Evolutionary conservation across 805 yeast genomes (phyloP), one percentile per base, ranked within the genome.

Genomic region (Isabelozyma pseudorhagii): DNA sequence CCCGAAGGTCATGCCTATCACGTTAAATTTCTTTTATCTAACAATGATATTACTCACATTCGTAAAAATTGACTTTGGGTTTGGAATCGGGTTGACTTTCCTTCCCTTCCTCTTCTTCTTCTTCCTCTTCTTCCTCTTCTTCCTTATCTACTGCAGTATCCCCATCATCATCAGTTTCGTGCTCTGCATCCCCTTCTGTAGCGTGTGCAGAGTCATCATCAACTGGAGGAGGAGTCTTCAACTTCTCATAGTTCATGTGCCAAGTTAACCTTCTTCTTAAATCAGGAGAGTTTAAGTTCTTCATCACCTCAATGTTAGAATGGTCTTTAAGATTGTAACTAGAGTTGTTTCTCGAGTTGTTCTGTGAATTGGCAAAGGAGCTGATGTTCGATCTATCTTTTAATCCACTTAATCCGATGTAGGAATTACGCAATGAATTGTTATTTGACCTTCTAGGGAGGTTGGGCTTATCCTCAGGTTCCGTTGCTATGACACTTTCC

Each of bases 341-440:
- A 3, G 68, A 59, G 36, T 48, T 54, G 38, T 53, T 59, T 21
- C 40, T 54, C 1, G 64, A 59, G 15, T 59, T 54, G 4, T 57
- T 27, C 14, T 9, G 45, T 10, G 45, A 42, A 27, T 11, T 27
- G 11, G 36, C 14, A 9, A n/a, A 50, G 31, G 62, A 48, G 31
- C 58, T 50, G 28, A 59, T 58, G 7, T 11, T 14, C 21, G 45
- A 28, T n/a, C n/a, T 28, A n/a, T 70, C 74, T 50, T 72, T 73
- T 38, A 72, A 55, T 31, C 74, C 49, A 50, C 69, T 72, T 49
- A 74, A 61, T 0, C 77, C 77, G 48, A 72, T 63, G 44, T 58
- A 68, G 1, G 77, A 72, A 53, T 60, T 70, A n/a, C 61, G 56
- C n/a, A 63, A 49, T 5, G 72, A 63, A 44, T 56, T 63, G 11